Evolutionary conservation across 768 basidiomycete genomes (phyloP).

Genomic region (Trametes maxima): DNA sequence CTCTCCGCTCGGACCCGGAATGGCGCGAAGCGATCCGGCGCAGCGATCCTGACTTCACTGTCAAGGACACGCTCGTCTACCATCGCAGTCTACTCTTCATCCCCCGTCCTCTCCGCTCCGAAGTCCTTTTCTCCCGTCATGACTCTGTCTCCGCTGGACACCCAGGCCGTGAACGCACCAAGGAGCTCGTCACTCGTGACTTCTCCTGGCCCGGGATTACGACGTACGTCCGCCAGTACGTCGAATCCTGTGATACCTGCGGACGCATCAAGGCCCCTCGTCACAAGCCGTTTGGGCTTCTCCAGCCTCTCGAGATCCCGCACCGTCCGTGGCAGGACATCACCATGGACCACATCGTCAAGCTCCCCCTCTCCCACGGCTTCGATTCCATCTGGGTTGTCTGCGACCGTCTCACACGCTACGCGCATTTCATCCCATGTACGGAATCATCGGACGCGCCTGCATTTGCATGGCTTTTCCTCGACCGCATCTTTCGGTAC

Average conservation of each 20-base stretch:
- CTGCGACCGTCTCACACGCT: slow-evolving; percentile 16
- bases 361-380: slow-evolving; percentile 26
- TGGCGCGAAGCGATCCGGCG: slow-evolving; percentile 9
- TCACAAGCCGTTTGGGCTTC: slow-evolving; percentile 31
- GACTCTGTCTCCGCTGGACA: slow-evolving; percentile 44
- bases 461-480: slow-evolving; percentile 20
- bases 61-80: slow-evolving; percentile 25
- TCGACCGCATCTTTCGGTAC: slow-evolving; percentile 17
- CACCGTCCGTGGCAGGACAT: slow-evolving; percentile 22
- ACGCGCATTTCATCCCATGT: slow-evolving; percentile 18
- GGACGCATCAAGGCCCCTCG: slow-evolving; percentile 31
- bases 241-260: slow-evolving; percentile 36
- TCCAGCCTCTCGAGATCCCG: slow-evolving; percentile 38
- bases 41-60: slow-evolving; percentile 22
- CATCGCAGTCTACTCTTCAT: slow-evolving; percentile 35
- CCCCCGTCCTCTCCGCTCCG: slow-evolving; percentile 33
- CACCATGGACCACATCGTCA: slow-evolving; percentile 29
- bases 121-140: slow-evolving; percentile 38
- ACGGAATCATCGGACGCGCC: slow-evolving; percentile 18
- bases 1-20: slow-evolving; percentile 10
- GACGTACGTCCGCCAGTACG: slow-evolving; percentile 34
- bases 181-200: slow-evolving; percentile 36
- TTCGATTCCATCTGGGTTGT: slow-evolving; percentile 27
- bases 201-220: slow-evolving; percentile 33
- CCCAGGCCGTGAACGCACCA: slow-evolving; percentile 40